Evolutionary conservation across 306 rosid species (phyloP), one percentile per base, ranked within the genome.

Genomic region (Macrotyloma uniflorum): DNA sequence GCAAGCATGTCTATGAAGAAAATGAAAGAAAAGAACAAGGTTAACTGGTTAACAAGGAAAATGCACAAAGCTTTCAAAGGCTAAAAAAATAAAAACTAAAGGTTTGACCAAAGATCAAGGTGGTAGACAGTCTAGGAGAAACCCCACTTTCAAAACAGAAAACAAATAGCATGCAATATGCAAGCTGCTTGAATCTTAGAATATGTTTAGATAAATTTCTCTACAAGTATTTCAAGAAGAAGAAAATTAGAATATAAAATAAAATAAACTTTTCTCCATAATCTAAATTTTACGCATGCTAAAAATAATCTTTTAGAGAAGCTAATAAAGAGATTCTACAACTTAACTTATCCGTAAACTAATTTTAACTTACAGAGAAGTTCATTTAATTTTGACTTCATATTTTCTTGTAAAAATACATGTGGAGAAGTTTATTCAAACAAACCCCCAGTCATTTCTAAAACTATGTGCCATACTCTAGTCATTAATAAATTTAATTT

Each of bases 1-100:
- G 97, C 90, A 94, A 89, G 85, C 97, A 94, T 20, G 97, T 75
- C 98, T 94, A 14, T 11, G 57, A 53, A 20, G 58, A 8, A 19
- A 51, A 16, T 68, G 23, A n/a, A 4, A 14, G 40, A 63, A 40
- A 16, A 16, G 51, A 47, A 22, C 36, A 33, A n/a, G 58, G 35
- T 64, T 72, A 78, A 67, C 73, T 14, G 58, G 35, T 64, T 72
- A 78, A 67, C 73, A 47, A 49, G 23, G 38, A 63, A 67, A 35
- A 53, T 42, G 9, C 10, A 32, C 5, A 7, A 53, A 46, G 64
- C 22, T 77, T 82, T 54, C 5, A 55, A n/a, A 15, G 15, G 30
- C 23, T 16, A 43, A 63, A 38, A 64, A 66, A 33, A 19, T 7
- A n/a, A 32, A 15, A 23, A 57, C 54, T 32, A 18, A 45, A 36